Evolutionary conservation across 192 early-diverging fungal genomes (phyloP), one percentile per base, ranked within the genome.

Genomic region (Entomortierella chlamydospora): DNA sequence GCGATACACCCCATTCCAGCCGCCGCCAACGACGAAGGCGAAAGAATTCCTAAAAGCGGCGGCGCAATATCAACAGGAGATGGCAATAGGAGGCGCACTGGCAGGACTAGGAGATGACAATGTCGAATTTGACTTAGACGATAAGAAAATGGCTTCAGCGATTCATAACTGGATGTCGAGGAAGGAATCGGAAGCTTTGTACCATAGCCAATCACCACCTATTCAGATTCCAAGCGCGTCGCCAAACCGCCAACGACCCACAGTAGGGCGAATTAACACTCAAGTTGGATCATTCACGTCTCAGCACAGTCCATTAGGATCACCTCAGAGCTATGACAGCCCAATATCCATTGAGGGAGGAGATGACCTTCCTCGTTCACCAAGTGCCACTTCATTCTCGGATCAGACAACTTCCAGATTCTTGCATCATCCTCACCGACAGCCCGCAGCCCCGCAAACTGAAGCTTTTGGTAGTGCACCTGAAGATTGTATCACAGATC

Each of bases 1-100:
- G 0, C 59, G 83, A 12, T 84, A 84, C 34, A 76, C 80, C 17
- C 69, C 83, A 13, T 84, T 84, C 47, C 68, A 70, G 45, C 76
- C 76, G 17, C 76, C 76, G 4, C 76, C 76, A 18, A 79, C 76
- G 22, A 70, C 68, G 20, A 79, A 79, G 25, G 76, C 76, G 0
- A 70, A 79, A 13, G 76, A 79, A 26, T 79, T 79, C 7, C 30
- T 79, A n/a, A 70, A 79, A 20, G 76, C 76, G 5, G 76, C 76
- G 20, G 76, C 67, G 13, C 57, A 66, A 39, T 79, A 79, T 30
- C 76, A 79, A 22, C 76, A 79, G 28, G 62, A 79, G 37, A 70
- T 70, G 62, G 49, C 68, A 7, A 18, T 61, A 1, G 54, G 60
- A 20, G 61, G 76, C 0, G 68, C 63, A 23, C 57, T 78, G 2